A percentile compares a stretch with the other conserved stretches of the same genome.
Evolutionary conservation across 2,329 filamentous ascomycete species (phyloP).

Genomic region (Pseudogymnoascus sp.): DNA sequence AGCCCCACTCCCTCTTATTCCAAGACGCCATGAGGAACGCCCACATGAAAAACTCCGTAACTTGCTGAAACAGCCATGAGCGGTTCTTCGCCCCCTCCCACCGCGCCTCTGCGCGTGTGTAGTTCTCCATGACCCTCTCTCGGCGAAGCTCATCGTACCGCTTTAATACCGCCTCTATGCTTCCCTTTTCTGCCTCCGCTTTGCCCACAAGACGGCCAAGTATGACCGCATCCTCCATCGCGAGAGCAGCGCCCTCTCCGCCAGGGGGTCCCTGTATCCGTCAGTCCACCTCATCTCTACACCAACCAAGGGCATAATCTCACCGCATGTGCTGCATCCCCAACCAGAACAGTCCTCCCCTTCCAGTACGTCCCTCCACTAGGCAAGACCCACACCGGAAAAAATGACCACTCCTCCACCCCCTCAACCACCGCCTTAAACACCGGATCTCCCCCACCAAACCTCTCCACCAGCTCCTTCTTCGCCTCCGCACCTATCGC

Average conservation of each 20-base stretch:
- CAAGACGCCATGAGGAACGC: slow-evolving; percentile 10
- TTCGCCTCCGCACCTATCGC: slow-evolving; percentile 4
- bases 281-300: background rate
- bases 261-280: slow-evolving; percentile 38
- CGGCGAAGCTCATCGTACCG: slow-evolving; percentile 17
- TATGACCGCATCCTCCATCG: slow-evolving; percentile 43
- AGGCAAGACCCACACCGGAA: slow-evolving; percentile 13
- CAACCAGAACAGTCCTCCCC: slow-evolving; percentile 13
- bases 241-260: slow-evolving; percentile 41
- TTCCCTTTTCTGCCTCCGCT: slow-evolving; percentile 35
- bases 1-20: background rate
- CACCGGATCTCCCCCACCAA: slow-evolving; percentile 9
- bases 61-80: slow-evolving; percentile 17
- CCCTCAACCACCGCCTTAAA: slow-evolving; percentile 7
- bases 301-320: background rate
- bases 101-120: slow-evolving; percentile 27
- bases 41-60: slow-evolving; percentile 24
- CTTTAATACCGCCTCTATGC: slow-evolving; percentile 32
- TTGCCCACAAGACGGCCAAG: slow-evolving; percentile 33
- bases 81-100: slow-evolving; percentile 11
- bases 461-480: slow-evolving; percentile 12
- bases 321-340: slow-evolving; percentile 19
- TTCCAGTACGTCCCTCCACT: slow-evolving; percentile 12
- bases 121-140: slow-evolving; percentile 31
- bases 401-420: slow-evolving; percentile 12